Conservation (phyloP, 2,329 filamentous ascomycete species). For the Fusarium illudens region DNA sequence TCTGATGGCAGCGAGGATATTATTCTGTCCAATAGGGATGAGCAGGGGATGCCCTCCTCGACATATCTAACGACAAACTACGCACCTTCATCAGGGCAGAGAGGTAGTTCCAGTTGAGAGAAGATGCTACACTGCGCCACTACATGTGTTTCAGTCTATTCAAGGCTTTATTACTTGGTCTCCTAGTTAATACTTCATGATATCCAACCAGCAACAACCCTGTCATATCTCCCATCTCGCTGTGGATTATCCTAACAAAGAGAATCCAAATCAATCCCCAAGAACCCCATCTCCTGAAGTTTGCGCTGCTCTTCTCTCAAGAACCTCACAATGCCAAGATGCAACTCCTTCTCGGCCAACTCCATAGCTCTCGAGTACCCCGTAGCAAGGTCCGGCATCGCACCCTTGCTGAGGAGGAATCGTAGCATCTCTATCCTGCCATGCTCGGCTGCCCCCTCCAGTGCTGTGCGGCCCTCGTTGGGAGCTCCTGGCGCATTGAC, state of each 20-base stretch:
- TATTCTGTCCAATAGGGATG: background rate
- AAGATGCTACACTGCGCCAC: background rate
- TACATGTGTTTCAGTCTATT: background rate
- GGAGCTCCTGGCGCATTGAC: background rate
- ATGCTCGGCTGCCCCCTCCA: conserved; percentile 14
- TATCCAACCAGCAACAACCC: background rate
- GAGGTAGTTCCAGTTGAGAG: background rate
- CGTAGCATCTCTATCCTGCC: conserved; percentile 10
- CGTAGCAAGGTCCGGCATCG: background rate
- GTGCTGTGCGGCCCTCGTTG: background rate
- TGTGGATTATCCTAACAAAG: background rate
- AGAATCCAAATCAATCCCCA: background rate
- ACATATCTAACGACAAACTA: background rate
- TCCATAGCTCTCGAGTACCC: conserved; percentile 1
- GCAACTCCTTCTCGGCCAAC: background rate
- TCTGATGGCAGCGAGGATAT: conserved; percentile 4
- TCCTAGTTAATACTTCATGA: background rate
- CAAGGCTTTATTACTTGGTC: background rate
- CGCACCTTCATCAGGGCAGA: background rate
- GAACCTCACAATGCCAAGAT: background rate
- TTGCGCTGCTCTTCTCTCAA: background rate
- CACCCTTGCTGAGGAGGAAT: background rate
- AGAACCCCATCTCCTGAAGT: no score
- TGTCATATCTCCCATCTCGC: no score
- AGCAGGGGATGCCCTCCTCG: background rate